Conservation (phyloP, 2,329 filamentous ascomycete genomes). For the Aspergillus oerlinghausenensis region DNA sequence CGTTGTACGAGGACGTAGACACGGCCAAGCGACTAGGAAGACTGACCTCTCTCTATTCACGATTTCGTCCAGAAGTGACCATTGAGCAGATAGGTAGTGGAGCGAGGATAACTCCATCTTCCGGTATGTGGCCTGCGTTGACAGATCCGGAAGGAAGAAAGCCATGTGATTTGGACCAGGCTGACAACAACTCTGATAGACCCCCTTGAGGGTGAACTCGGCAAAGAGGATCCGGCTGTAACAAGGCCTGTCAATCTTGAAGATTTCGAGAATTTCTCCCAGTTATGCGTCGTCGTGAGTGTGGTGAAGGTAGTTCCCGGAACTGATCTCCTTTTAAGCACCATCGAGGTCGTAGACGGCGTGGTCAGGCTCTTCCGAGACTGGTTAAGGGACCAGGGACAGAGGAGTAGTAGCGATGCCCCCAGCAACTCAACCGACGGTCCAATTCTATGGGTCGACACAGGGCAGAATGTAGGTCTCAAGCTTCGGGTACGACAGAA, state of each 20-base stretch:
- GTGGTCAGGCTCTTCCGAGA: constrained; percentile 67
- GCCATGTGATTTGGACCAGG: neutral
- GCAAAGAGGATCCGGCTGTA: constrained; percentile 33
- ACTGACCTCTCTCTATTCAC: constrained; percentile 60
- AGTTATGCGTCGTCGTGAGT: constrained; percentile 65
- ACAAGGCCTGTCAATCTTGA: constrained; percentile 62
- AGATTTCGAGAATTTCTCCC: constrained; percentile 66
- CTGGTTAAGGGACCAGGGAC: constrained; percentile 57
- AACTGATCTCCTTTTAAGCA: constrained; percentile 59
- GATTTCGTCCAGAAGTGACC: constrained; percentile 62
- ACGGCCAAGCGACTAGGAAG: constrained; percentile 36
- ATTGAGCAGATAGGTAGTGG: constrained; percentile 35
- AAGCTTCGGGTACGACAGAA: constrained; percentile 60
- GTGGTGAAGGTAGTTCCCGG: constrained; percentile 62
- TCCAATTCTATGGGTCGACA: constrained; percentile 65
- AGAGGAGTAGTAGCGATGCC: neutral
- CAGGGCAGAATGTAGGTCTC: constrained; percentile 60
- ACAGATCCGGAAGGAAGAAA: neutral
- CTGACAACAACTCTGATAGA: constrained; percentile 5
- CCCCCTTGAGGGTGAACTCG: neutral
- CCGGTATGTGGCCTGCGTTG: constrained; percentile 12
- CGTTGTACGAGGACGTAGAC: constrained; percentile 30
- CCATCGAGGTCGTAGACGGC: constrained; percentile 62
- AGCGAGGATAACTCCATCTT: constrained; percentile 4
- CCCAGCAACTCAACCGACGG: constrained; percentile 17